phyloP scores from a whole-genome alignment of 495 filamentous ascomycete genomes.

The Neurospora tetrasperma region DNA sequence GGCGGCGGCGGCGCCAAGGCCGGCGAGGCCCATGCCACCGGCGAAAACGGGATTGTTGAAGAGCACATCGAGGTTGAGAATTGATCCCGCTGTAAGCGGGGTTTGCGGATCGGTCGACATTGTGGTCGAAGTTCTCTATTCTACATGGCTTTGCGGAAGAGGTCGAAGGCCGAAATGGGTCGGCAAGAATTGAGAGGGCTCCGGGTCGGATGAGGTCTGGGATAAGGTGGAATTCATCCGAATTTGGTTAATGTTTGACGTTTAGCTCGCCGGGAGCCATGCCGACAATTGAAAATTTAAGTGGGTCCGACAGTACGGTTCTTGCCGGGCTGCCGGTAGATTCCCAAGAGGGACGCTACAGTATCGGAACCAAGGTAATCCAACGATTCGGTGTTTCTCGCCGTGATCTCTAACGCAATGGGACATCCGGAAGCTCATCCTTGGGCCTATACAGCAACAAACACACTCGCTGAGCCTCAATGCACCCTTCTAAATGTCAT shows the following conservation, averaged over 20 bases:
- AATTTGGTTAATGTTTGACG: neutral
- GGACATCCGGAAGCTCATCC: neutral
- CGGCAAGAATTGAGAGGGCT: neutral
- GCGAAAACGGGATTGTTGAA: conserved; percentile 49
- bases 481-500: neutral
- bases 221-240: neutral
- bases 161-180: neutral
- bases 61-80: conserved; percentile 39
- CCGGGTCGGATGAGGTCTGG: neutral
- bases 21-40: conserved; percentile 72
- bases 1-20: conserved; percentile 65
- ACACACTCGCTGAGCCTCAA: neutral
- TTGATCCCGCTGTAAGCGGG: conserved; percentile 8
- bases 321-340: neutral
- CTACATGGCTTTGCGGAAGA: conserved; percentile 11
- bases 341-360: neutral
- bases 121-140: neutral
- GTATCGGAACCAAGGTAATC: neutral
- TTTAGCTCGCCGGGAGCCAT: neutral
- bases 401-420: neutral
- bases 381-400: neutral
- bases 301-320: neutral
- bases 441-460: neutral
- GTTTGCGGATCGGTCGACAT: neutral
- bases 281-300: neutral